Percentiles rank a stretch among this genome's conserved stretches.
Conservation (phyloP, 345 rosid species). For the Zanthoxylum bungeanum region DNA sequence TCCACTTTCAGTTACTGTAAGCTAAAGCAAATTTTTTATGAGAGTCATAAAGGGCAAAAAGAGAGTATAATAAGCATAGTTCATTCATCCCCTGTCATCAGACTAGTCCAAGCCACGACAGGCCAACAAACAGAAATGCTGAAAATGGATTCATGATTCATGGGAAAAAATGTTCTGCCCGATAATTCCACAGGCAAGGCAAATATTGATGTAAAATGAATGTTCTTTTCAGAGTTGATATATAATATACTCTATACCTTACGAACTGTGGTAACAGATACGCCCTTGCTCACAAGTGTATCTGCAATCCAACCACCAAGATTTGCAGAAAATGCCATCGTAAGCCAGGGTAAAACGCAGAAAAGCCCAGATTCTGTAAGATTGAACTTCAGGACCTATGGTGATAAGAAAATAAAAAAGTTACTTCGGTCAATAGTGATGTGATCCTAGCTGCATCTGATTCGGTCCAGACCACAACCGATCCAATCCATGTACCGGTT, state of each 20-base stretch:
- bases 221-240: background rate
- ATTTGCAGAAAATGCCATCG: slow-evolving; percentile 94
- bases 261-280: slow-evolving; percentile 76
- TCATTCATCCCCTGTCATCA: background rate
- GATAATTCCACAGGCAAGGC: background rate
- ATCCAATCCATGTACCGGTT: too few species aligned
- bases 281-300: slow-evolving; percentile 82
- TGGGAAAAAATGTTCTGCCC: background rate
- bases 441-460: too few species aligned
- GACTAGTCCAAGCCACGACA: background rate
- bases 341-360: slow-evolving; percentile 88
- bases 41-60: background rate
- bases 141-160: background rate
- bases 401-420: slow-evolving; percentile 9
- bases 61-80: background rate
- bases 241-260: slow-evolving; percentile 48
- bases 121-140: background rate
- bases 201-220: background rate
- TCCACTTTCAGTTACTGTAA: background rate
- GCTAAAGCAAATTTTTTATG: background rate
- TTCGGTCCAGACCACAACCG: too few species aligned
- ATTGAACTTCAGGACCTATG: slow-evolving; percentile 83
- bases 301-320: slow-evolving; percentile 97
- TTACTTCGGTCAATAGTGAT: background rate
- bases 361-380: slow-evolving; percentile 85